Percentiles rank a stretch among this genome's conserved stretches.
Evolutionary conservation across 768 basidiomycete genomes (phyloP).

Genomic region (Gloeopeniophorella convolvens): DNA sequence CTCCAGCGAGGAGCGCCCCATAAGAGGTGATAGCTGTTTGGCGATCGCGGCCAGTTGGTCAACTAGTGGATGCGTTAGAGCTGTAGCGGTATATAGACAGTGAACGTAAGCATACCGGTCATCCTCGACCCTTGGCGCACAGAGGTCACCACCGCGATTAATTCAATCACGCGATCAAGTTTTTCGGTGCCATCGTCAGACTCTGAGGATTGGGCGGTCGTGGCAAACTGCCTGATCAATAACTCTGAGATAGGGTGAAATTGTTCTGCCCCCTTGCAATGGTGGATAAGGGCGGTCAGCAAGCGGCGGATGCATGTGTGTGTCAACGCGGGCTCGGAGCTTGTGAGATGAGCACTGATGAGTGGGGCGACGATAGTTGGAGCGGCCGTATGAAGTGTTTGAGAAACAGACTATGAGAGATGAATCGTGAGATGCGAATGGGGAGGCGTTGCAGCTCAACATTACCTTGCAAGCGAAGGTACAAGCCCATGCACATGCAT

Average conservation of each 20-base stretch:
- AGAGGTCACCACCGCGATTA: constrained; percentile 49
- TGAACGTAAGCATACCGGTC: constrained; percentile 38
- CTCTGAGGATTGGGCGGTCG: constrained; percentile 13
- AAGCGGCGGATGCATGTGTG: constrained; percentile 60
- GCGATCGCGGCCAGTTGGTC: constrained; percentile 34
- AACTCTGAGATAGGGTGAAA: constrained; percentile 53
- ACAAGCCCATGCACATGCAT: constrained; percentile 66
- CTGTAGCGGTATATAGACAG: not conserved
- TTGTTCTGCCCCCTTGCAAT: constrained; percentile 63
- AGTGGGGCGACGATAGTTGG: constrained; percentile 54
- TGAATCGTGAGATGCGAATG: not conserved
- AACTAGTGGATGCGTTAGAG: constrained; percentile 24
- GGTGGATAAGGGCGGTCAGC: constrained; percentile 77
- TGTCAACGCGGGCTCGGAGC: constrained; percentile 35
- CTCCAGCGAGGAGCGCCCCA: constrained; percentile 26
- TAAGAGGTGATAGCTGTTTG: constrained; percentile 26
- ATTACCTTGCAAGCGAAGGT: constrained; percentile 77
- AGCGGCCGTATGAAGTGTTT: constrained; percentile 73
- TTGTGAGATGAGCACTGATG: constrained; percentile 46
- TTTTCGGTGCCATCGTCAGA: constrained; percentile 28
- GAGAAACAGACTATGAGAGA: constrained; percentile 61
- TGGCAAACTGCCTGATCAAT: constrained; percentile 38
- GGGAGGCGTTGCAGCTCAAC: constrained; percentile 10
- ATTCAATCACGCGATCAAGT: constrained; percentile 47
- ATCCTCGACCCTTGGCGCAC: constrained; percentile 71